A percentile compares a stretch with the other conserved stretches of the same genome.
Evolutionary conservation across 2,329 filamentous ascomycete genomes (phyloP).

Genomic region (Pestalotiopsis fici): DNA sequence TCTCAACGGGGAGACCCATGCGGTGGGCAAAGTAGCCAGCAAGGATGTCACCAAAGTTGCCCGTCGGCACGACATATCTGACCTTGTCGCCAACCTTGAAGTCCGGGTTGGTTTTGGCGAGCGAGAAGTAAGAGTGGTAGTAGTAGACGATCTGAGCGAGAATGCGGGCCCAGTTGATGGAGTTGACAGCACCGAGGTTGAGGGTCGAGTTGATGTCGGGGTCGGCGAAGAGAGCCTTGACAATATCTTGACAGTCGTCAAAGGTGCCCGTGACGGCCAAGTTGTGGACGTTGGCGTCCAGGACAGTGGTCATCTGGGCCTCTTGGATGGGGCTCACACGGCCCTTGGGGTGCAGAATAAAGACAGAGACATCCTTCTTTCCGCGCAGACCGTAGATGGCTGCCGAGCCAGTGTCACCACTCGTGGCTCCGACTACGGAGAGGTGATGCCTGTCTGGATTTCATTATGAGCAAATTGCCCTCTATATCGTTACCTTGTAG

Average conservation of each 20-base stretch:
- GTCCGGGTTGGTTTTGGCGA: slow-evolving; percentile 60
- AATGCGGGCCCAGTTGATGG: slow-evolving; percentile 94
- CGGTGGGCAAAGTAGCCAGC: slow-evolving; percentile 89
- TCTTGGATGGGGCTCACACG: slow-evolving; percentile 91
- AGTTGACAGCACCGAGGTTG: slow-evolving; percentile 91
- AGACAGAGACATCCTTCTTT: slow-evolving; percentile 96
- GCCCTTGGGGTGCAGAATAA: slow-evolving; percentile 91
- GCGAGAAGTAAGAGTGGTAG: slow-evolving; percentile 89
- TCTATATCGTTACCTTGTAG: neutral
- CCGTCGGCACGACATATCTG: slow-evolving; percentile 88
- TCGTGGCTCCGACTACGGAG: slow-evolving; percentile 84
- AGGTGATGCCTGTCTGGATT: slow-evolving; percentile 71
- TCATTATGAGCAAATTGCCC: neutral
- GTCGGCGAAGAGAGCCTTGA: slow-evolving; percentile 91
- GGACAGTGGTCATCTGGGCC: slow-evolving; percentile 93
- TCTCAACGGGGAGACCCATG: slow-evolving; percentile 87
- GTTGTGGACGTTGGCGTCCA: slow-evolving; percentile 92
- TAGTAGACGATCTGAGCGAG: slow-evolving; percentile 97
- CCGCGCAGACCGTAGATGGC: slow-evolving; percentile 93
- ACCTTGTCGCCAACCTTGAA: slow-evolving; percentile 70
- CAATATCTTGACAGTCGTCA: slow-evolving; percentile 95
- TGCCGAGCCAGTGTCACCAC: slow-evolving; percentile 87
- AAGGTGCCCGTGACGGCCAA: slow-evolving; percentile 88
- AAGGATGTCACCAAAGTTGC: slow-evolving; percentile 92
- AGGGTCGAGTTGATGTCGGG: slow-evolving; percentile 78